Evolutionary conservation across 768 basidiomycete genomes (phyloP), one percentile per base, ranked within the genome.

Genomic region (Candolleomyces aberdarensis): DNA sequence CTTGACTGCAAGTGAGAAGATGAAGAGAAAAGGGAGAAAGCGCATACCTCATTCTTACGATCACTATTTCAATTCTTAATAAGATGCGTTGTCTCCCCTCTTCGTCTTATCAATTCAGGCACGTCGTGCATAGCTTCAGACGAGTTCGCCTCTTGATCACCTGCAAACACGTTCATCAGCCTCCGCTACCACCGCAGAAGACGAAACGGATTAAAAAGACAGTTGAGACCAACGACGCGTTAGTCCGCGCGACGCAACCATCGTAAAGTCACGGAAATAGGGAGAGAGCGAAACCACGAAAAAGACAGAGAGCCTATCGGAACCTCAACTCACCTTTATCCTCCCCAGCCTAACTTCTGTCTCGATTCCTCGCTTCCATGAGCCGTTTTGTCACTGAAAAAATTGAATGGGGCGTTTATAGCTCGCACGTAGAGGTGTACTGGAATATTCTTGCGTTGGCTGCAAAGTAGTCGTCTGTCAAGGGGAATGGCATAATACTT

Each of bases 41-140:
- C n/a, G n/a, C n/a, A n/a, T 57, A 83, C 88, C 80, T 93, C 92
- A 64, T 93, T 94, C 1, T 85, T 87, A 63, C 92, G 91, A 63
- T 90, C 85, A 65, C 93, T 93, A 65, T 92, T 89, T 0, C 88
- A 68, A 63, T 87, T 89, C 56, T 75, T 65, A 6, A 92, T 83
- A 62, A 94, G 92, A 19, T 72, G 79, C 31, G 69, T 71, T 17
- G 86, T 84, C 0, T 92, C 91, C 14, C 92, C 91, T 57, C 86
- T 81, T 56, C 75, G 76, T 58, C 81, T 73, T 19, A 26, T 26
- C 26, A 26, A 26, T 10, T 77, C 83, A 4, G 84, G 79, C 3
- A 91, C 70, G 61, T 90, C 92, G 3, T 26, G 91, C 15, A 91
- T 83, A 6, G 90, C 88, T 47, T 89, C 87, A 63, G 91, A 88